Conservation (phyloP, 768 basidiomycete species). For the Leccinum rimulosum region DNA sequence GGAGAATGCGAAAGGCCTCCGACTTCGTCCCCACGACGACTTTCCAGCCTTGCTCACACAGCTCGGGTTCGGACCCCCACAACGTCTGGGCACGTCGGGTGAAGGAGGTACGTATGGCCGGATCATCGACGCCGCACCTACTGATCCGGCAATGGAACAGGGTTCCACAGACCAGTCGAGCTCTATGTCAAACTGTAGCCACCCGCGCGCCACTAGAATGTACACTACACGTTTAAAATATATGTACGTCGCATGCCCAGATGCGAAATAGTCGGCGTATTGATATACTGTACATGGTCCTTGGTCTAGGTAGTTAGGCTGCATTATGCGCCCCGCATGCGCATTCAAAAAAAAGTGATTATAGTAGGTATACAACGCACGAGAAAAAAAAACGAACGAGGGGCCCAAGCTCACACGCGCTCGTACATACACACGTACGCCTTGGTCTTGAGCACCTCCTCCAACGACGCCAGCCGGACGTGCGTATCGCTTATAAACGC, state of each 20-base stretch:
- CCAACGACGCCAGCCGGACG: conserved; percentile 76
- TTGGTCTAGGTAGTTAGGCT: not conserved
- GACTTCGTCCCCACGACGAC: conserved; percentile 59
- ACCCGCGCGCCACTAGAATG: not conserved
- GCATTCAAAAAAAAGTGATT: not conserved
- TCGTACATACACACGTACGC: conserved; percentile 96
- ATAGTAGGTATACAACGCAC: not conserved
- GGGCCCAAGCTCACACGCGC: conserved; percentile 46
- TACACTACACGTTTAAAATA: not conserved
- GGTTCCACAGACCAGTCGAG: conserved; percentile 46
- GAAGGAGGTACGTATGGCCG: conserved; percentile 56
- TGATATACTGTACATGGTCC: conserved; percentile 3
- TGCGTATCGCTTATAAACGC: conserved; percentile 89
- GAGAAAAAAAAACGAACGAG: not conserved
- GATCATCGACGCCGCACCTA: not conserved
- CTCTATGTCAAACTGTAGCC: conserved; percentile 48
- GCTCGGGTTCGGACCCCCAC: conserved; percentile 58
- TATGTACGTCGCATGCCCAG: not conserved
- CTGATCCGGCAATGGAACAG: conserved; percentile 10
- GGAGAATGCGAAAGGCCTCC: conserved; percentile 55
- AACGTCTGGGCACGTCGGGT: conserved; percentile 52
- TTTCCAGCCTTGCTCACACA: conserved; percentile 54
- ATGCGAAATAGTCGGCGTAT: not conserved
- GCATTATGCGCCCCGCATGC: not conserved
- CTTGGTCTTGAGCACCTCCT: conserved; percentile 88